These are phyloP conservation scores for Wickerhamiella slavikovae DNA, from an alignment of 805 yeast genomes.

Conservation along the genomic window DNA sequence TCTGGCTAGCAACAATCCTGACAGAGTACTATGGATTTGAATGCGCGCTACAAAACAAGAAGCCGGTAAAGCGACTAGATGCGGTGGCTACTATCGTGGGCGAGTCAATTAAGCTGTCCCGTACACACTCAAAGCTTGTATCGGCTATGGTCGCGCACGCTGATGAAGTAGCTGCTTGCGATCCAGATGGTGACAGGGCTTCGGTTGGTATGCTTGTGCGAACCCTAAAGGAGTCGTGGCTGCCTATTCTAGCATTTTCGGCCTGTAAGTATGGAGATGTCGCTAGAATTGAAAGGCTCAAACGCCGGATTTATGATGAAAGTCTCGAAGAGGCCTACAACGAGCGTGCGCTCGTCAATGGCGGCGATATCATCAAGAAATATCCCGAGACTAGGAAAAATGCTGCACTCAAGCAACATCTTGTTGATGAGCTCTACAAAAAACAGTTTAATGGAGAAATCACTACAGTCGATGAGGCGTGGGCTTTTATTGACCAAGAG, in stretches of 20 bases:
- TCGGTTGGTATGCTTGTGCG: slow-evolving; percentile 44
- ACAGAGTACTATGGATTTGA: slow-evolving; percentile 28
- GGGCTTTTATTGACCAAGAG: background rate
- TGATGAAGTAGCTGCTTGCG: background rate
- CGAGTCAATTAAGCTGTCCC: slow-evolving; percentile 52
- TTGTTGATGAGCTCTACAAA: background rate
- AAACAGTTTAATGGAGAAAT: background rate
- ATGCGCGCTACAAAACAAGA: slow-evolving; percentile 21
- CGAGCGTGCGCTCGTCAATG: slow-evolving; percentile 46
- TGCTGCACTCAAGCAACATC: slow-evolving; percentile 55
- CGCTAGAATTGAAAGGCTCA: slow-evolving; percentile 15
- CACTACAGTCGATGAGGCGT: background rate
- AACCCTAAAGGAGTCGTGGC: slow-evolving; percentile 32
- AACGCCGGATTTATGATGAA: slow-evolving; percentile 15
- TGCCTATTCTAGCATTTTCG: slow-evolving; percentile 21
- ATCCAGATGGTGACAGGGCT: slow-evolving; percentile 3
- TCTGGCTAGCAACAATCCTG: slow-evolving; percentile 32
- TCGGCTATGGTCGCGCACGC: slow-evolving; percentile 23
- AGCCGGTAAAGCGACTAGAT: too few species aligned
- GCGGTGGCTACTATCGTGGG: slow-evolving; percentile 31
- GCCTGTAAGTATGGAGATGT: slow-evolving; percentile 15
- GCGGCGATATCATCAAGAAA: slow-evolving; percentile 38
- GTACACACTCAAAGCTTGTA: slow-evolving; percentile 31
- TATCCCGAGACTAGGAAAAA: slow-evolving; percentile 47
- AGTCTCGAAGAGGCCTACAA: slow-evolving; percentile 25